Conservation (phyloP, 257 asterid species). For the Salvia miltiorrhiza region DNA sequence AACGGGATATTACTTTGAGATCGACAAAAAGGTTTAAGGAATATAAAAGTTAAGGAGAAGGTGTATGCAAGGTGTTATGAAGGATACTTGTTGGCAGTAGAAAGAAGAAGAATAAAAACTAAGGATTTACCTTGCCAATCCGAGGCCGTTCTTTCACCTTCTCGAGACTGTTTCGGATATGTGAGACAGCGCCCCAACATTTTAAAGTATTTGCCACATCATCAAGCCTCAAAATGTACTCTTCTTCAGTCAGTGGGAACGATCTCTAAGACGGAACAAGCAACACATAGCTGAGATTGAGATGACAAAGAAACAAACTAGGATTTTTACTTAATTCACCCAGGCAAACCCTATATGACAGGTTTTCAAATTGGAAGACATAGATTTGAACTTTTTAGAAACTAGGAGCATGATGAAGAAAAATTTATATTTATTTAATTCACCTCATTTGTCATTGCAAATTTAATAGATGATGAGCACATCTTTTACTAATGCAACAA, state of each 20-base stretch:
- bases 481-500: not conserved
- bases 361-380: slow-evolving; percentile 10
- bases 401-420: slow-evolving; percentile 6
- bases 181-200: slow-evolving; percentile 99
- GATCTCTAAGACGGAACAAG: slow-evolving; percentile 56
- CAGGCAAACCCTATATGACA: slow-evolving; percentile 1
- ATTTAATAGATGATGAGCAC: not conserved
- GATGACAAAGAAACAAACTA: slow-evolving; percentile 22
- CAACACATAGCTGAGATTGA: slow-evolving; percentile 26
- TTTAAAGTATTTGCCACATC: slow-evolving; percentile 83
- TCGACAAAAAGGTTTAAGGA: too few relatives aligned
- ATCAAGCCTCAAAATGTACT: slow-evolving; percentile 90
- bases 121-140: slow-evolving; percentile 69
- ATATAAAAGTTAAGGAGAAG: too few relatives aligned
- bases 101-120: slow-evolving; percentile 1
- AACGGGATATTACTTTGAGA: too few relatives aligned
- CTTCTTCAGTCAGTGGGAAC: slow-evolving; percentile 91
- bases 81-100: not conserved
- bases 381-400: not conserved
- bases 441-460: too few relatives aligned
- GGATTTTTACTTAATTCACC: not conserved
- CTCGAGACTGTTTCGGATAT: slow-evolving; percentile 72
- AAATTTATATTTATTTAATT: not conserved
- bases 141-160: slow-evolving; percentile 91
- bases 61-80: not conserved